Conservation (phyloP, 2,329 filamentous ascomycete genomes). For the Colletotrichum orchidophilum region DNA sequence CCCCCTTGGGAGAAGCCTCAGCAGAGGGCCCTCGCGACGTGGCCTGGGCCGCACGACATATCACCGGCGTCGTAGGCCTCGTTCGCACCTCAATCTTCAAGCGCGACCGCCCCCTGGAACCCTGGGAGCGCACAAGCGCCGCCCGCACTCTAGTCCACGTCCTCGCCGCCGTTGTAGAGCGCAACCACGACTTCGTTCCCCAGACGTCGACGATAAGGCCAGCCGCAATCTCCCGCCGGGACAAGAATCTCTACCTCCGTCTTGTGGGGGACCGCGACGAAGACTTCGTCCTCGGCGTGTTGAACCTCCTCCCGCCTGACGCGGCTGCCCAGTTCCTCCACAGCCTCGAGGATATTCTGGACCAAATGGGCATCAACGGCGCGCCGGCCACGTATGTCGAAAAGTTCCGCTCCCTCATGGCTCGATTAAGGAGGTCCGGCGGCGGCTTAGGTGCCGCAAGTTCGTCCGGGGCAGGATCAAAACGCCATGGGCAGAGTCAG, state of each 20-base stretch:
- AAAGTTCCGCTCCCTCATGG: slow-evolving; percentile 45
- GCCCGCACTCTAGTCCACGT: slow-evolving; percentile 59
- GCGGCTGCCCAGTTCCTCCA: slow-evolving; percentile 54
- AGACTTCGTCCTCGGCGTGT: slow-evolving; percentile 56
- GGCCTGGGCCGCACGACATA: slow-evolving; percentile 59
- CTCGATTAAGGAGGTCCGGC: slow-evolving; percentile 39
- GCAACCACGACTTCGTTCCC: slow-evolving; percentile 48
- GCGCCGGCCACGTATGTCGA: slow-evolving; percentile 48
- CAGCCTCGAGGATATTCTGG: slow-evolving; percentile 45
- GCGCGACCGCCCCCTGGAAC: slow-evolving; percentile 47
- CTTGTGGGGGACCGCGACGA: slow-evolving; percentile 56
- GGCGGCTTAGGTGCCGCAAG: slow-evolving; percentile 36
- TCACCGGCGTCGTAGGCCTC: slow-evolving; percentile 52
- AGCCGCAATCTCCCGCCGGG: slow-evolving; percentile 32
- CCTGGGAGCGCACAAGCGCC: slow-evolving; percentile 53
- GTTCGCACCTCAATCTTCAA: slow-evolving; percentile 54
- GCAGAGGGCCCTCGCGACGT: slow-evolving; percentile 50
- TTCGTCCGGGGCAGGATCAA: slow-evolving; percentile 39
- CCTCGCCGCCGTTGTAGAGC: slow-evolving; percentile 53
- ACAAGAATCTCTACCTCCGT: slow-evolving; percentile 58
- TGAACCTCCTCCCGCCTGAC: slow-evolving; percentile 53
- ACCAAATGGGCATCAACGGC: slow-evolving; percentile 44
- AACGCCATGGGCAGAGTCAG: slow-evolving; percentile 42
- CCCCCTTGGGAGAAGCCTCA: not conserved
- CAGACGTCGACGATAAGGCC: slow-evolving; percentile 29